Base-by-base conservation (phyloP, 192 early-diverging fungal species). In the Backusella psychrophila region DNA sequence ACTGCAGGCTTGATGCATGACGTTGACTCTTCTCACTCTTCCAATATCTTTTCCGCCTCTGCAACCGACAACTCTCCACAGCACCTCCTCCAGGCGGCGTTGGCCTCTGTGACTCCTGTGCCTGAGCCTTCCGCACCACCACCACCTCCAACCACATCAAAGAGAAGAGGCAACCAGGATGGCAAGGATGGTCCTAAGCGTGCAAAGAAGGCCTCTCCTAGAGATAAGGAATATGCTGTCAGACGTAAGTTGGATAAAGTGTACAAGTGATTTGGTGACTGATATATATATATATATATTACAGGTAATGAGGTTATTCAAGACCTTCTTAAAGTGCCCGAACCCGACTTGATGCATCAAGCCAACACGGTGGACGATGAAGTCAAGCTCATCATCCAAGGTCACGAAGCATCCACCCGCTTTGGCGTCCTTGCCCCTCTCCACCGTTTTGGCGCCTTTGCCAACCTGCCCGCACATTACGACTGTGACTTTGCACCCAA, bases 401-500 rank as follows among this genome's bases (percentile, higher is more conserved):
- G 80, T 8, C 75, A 77, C 17, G 52, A 77, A 76, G 9, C 73
- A 4, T 41, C 69, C 33, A 66, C 76, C 29, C 69, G 66, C 31
- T 42, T 77, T 42, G 76, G 76, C 36, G 23, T 70, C 0, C 29
- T 79, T 3, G 49, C 79, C 3, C 76, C 81, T 49, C 66, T 79
- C 14, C 71, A 74, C 21, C 73, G 77, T 14, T 79, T 82, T 52
- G 69, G 77, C 4, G 72, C 72, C 5, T 79, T 78, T 68, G 81
- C 81, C 17, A 82, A 82, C 41, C 21, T 76, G 21, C 39, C 77
- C 9, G 75, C 81, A 1, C 81, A 82, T 42, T 74, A 72, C 41
- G 81, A 82, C 29, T 73, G 74, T 14, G 81, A 82, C 17, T 82
- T 79, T 73, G 81, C 81, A 12, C 81, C 81, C 21, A 82, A 78